Conservation (phyloP, 495 filamentous ascomycete species). For the Eremomyces bilateralis region DNA sequence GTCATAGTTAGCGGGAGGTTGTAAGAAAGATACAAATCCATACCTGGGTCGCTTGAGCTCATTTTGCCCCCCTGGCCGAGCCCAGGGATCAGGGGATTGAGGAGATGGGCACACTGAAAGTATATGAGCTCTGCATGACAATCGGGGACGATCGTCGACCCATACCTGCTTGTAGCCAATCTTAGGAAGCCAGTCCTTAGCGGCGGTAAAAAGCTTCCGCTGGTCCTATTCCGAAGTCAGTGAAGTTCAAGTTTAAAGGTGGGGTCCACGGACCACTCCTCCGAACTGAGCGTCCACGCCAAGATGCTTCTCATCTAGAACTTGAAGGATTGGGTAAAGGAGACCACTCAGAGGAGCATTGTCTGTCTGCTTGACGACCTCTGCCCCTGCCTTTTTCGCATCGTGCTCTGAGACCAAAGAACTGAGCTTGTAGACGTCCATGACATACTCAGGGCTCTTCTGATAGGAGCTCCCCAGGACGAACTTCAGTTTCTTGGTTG, state of each 20-base stretch:
- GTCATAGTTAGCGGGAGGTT: slow-evolving; percentile 17
- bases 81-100: slow-evolving; percentile 82
- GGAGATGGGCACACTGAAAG: slow-evolving; percentile 67
- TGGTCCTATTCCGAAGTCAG: too few relatives aligned
- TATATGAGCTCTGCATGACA: slow-evolving; percentile 2
- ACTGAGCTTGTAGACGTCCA: slow-evolving; percentile 40
- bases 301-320: slow-evolving; percentile 78
- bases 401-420: slow-evolving; percentile 28
- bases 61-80: slow-evolving; percentile 71
- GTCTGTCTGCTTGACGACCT: slow-evolving; percentile 76
- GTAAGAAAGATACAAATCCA: background rate
- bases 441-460: slow-evolving; percentile 36
- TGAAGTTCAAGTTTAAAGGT: background rate
- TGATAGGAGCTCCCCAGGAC: slow-evolving; percentile 77
- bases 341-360: slow-evolving; percentile 57
- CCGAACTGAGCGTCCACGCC: slow-evolving; percentile 65
- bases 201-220: slow-evolving; percentile 70
- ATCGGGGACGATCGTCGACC: slow-evolving; percentile 13
- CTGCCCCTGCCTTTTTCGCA: slow-evolving; percentile 69
- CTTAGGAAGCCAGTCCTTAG: slow-evolving; percentile 51
- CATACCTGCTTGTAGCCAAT: slow-evolving; percentile 50
- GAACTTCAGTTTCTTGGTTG: slow-evolving; percentile 60
- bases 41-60: slow-evolving; percentile 19
- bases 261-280: too few relatives aligned
- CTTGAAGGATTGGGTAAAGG: slow-evolving; percentile 77